A percentile compares a stretch with the other conserved stretches of the same genome.
Evolutionary conservation across 2,329 filamentous ascomycete genomes (phyloP).

Genomic region (Cladophialophora bantiana): DNA sequence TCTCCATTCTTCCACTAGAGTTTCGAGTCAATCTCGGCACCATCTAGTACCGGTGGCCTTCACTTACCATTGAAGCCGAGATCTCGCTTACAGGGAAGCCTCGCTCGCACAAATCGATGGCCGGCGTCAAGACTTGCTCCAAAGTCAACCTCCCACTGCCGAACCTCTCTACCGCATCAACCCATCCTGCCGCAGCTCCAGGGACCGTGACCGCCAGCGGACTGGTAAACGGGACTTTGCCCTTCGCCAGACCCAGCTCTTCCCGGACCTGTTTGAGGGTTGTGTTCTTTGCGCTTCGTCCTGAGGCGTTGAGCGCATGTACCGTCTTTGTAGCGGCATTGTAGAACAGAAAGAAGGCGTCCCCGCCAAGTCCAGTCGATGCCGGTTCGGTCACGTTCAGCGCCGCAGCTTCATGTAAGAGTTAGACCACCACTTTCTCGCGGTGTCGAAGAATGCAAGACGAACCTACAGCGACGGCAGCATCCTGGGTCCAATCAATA

Average conservation of each 20-base stretch:
- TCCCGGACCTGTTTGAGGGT: conserved; percentile 74
- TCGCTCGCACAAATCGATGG: conserved; percentile 82
- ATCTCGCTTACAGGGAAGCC: conserved; percentile 90
- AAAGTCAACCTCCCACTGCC: conserved; percentile 83
- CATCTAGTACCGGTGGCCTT: neutral
- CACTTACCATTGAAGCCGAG: conserved; percentile 70
- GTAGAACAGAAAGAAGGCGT: conserved; percentile 96
- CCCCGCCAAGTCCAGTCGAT: conserved; percentile 92
- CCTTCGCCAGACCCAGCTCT: conserved; percentile 70
- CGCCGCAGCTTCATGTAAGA: conserved; percentile 69
- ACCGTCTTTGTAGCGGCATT: conserved; percentile 81
- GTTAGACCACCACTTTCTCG: conserved; percentile 23
- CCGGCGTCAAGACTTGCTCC: conserved; percentile 79
- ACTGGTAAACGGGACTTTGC: conserved; percentile 71
- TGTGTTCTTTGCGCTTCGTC: conserved; percentile 74
- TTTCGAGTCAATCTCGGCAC: conserved; percentile 16
- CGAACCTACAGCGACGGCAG: conserved; percentile 85
- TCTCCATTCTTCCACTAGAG: conserved; percentile 75
- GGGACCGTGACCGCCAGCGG: conserved; percentile 86
- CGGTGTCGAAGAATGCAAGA: conserved; percentile 42
- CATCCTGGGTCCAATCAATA: conserved; percentile 67
- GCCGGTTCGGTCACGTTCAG: conserved; percentile 93
- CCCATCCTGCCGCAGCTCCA: conserved; percentile 91
- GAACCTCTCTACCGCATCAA: conserved; percentile 84
- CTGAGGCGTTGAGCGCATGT: conserved; percentile 88